Base-by-base conservation (phyloP, 2,329 filamentous ascomycete species). In the Epichloe sibirici region DNA sequence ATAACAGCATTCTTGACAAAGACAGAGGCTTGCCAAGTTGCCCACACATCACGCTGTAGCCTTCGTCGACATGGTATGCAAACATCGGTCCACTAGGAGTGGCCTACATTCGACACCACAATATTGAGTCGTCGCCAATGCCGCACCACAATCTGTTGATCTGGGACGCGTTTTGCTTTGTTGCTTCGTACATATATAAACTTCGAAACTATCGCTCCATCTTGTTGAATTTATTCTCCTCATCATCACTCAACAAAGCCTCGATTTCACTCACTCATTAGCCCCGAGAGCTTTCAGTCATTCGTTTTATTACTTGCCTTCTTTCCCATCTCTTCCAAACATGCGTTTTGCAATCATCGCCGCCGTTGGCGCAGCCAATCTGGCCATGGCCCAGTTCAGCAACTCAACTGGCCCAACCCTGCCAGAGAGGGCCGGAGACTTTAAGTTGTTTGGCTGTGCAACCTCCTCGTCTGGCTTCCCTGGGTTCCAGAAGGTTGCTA, bases 291-390 rank as follows among this genome's bases (percentile, higher is more conserved):
- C 59, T 58, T 51, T 51, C 44, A 15, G 40, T 52, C 49, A 49
- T n/a, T 51, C 49, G 5, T 49, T 45, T 45, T 55, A 40, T 58
- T 52, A 59, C 55, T 57, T 64, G 58, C 53, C 59, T 62, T 56
- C 51, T 48, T 49, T 17, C 49, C 48, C 21, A 57, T 63, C 51
- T 46, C 51, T n/a, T 17, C 34, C 42, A 11, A 37, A 23, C 31
- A 68, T 68, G 66, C 65, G 62, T 57, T 65, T 58, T 57, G 57
- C 63, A 47, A 47, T 58, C 51, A 45, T 67, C 42, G 51, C 63
- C 56, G 56, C 63, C 57, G 54, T 67, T 8, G 65, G 63, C 59
- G 61, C 61, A 54, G 60, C 60, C 60, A 62, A 64, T 42, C 44
- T 64, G 55, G 65, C 57, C 52, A 49, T 61, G 47, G 66, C 65